phyloP scores from a whole-genome alignment of 352 stramenopile species.

The Phytopythium oedochilum region DNA sequence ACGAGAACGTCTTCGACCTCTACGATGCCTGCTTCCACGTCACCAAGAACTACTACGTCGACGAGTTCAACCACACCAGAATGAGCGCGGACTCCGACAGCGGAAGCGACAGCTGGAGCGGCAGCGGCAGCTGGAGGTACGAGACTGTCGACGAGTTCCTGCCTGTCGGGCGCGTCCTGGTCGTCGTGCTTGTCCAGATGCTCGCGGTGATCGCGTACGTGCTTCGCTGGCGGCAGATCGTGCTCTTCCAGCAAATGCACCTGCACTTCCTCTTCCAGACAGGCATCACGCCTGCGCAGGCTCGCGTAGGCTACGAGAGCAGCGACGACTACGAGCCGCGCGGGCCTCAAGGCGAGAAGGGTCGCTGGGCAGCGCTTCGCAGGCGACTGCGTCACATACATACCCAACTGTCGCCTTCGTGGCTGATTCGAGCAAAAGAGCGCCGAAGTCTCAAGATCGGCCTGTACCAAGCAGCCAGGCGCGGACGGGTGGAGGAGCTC shows the following conservation, averaged over 20 bases:
- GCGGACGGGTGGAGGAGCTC: slow-evolving; percentile 52
- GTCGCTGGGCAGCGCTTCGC: not conserved
- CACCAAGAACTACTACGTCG: not conserved
- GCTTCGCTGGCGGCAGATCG: slow-evolving; percentile 73
- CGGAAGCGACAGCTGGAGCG: not conserved
- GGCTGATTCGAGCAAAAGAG: slow-evolving; percentile 17
- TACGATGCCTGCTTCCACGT: slow-evolving; percentile 27
- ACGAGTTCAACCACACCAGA: not conserved
- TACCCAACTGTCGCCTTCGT: not conserved
- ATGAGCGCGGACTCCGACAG: too few relatives aligned
- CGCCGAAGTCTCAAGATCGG: slow-evolving; percentile 42
- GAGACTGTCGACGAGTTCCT: slow-evolving; percentile 5
- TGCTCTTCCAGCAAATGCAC: slow-evolving; percentile 75
- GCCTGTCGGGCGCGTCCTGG: slow-evolving; percentile 15
- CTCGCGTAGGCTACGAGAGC: slow-evolving; percentile 65
- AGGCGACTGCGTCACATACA: not conserved
- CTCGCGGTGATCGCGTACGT: slow-evolving; percentile 54
- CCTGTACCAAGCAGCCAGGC: slow-evolving; percentile 63
- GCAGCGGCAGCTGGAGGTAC: not conserved
- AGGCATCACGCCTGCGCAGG: slow-evolving; percentile 47
- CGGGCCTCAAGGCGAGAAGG: not conserved
- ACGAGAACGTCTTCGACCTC: slow-evolving; percentile 31
- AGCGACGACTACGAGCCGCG: not conserved
- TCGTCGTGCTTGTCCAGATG: slow-evolving; percentile 42
- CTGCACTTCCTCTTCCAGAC: slow-evolving; percentile 75